A percentile compares a stretch with the other conserved stretches of the same genome.
Conservation (phyloP, 2,329 filamentous ascomycete genomes). For the Pyrenophora tritici-repentis region DNA sequence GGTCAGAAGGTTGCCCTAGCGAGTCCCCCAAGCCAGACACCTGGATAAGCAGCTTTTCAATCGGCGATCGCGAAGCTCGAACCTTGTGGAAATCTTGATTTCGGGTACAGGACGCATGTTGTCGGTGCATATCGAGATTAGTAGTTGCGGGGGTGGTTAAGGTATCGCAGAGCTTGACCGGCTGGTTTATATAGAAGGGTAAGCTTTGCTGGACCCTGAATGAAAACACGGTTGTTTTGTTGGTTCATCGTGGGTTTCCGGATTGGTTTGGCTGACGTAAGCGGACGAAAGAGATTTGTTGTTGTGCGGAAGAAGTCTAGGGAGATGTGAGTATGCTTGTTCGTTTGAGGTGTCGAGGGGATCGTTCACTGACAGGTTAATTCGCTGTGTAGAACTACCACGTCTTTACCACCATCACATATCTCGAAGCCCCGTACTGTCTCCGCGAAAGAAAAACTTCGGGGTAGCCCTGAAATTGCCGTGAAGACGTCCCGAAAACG, state of each 20-base stretch:
- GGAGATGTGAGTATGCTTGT: neutral
- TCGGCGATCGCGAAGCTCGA: constrained; percentile 15
- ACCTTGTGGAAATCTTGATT: constrained; percentile 8
- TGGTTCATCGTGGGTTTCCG: constrained; percentile 8
- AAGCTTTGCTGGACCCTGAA: neutral
- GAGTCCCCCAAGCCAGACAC: neutral
- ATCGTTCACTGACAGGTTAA: neutral
- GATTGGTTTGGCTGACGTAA: neutral
- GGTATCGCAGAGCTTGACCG: neutral
- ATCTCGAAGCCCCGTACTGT: too few species aligned
- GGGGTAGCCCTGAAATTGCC: too few species aligned
- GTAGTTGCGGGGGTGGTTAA: constrained; percentile 6
- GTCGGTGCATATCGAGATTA: constrained; percentile 2
- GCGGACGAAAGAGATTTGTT: neutral
- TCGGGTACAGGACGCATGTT: neutral
- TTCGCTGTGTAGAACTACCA: too few species aligned
- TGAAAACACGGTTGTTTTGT: neutral
- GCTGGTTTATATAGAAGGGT: neutral
- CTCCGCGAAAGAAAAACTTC: too few species aligned
- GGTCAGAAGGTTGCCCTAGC: too few species aligned
- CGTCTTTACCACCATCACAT: too few species aligned
- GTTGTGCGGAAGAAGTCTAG: neutral
- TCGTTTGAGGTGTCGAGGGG: too few species aligned
- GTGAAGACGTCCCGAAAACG: too few species aligned
- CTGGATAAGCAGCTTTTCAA: neutral